Conservation (phyloP, 352 stramenopile genomes). For the Plasmopara viticola region DNA sequence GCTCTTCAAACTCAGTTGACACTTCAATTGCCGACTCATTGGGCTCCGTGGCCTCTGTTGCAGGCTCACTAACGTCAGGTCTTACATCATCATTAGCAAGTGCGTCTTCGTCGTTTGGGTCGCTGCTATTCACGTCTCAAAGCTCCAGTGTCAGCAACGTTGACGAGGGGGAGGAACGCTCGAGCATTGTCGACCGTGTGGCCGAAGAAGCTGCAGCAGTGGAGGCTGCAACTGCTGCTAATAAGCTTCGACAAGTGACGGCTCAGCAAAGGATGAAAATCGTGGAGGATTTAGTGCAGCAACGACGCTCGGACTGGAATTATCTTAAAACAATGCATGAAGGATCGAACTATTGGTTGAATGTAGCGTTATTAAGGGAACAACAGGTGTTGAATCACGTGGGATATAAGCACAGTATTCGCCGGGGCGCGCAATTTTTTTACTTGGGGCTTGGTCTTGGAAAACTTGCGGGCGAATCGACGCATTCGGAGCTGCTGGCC, state of each 20-base stretch:
- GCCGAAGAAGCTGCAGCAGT: slow-evolving; percentile 15
- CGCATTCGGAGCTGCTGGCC: slow-evolving; percentile 48
- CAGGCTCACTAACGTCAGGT: slow-evolving; percentile 18
- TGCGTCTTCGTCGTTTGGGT: slow-evolving; percentile 37
- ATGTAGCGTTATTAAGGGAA: slow-evolving; percentile 64
- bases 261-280: slow-evolving; percentile 64
- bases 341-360: slow-evolving; percentile 77
- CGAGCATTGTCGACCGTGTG: slow-evolving; percentile 4
- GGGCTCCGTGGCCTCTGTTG: slow-evolving; percentile 16
- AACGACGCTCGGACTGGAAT: slow-evolving; percentile 65
- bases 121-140: slow-evolving; percentile 40
- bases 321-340: slow-evolving; percentile 81
- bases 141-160: slow-evolving; percentile 14
- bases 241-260: slow-evolving; percentile 44
- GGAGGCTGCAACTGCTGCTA: slow-evolving; percentile 8
- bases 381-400: slow-evolving; percentile 59
- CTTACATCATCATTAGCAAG: slow-evolving; percentile 32
- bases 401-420: slow-evolving; percentile 48
- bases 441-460: slow-evolving; percentile 72
- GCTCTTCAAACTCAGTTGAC: slow-evolving; percentile 6
- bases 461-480: slow-evolving; percentile 46
- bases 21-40: slow-evolving; percentile 10
- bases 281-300: slow-evolving; percentile 67
- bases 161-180: slow-evolving; percentile 7
- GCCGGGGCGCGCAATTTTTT: slow-evolving; percentile 68